Percentiles rank a stretch among this genome's conserved stretches.
phyloP scores from a whole-genome alignment of 352 stramenopile genomes.

The Blastocystis sp. region DNA sequence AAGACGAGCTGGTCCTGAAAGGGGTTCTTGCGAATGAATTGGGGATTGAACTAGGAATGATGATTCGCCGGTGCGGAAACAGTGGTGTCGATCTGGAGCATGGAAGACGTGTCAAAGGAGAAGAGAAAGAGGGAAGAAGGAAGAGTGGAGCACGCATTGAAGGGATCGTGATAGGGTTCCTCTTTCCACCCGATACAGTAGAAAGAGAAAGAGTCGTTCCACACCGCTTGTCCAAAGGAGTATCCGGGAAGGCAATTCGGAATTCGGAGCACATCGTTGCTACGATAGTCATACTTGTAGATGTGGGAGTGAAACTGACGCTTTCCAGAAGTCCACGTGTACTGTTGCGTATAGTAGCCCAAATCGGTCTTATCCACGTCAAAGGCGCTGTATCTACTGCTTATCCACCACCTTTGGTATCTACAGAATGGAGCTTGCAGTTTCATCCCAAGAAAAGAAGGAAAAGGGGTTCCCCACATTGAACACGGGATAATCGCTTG shows the following conservation, averaged over 20 bases:
- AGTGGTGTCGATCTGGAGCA: background rate
- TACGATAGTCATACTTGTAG: background rate
- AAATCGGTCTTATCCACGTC: background rate
- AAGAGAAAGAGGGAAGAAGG: constrained; percentile 4
- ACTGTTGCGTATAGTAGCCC: background rate
- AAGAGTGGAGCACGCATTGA: constrained; percentile 19
- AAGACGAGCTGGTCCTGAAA: constrained; percentile 6
- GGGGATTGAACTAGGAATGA: constrained; percentile 25
- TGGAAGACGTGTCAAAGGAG: background rate
- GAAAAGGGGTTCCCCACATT: background rate
- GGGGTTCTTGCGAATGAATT: constrained; percentile 17
- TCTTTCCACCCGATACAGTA: constrained; percentile 21
- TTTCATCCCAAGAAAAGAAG: background rate
- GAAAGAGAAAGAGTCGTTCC: background rate
- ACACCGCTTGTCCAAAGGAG: background rate
- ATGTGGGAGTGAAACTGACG: background rate
- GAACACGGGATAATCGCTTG: background rate
- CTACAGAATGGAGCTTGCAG: background rate
- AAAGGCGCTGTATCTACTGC: background rate
- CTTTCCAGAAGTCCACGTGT: background rate
- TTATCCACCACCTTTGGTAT: background rate
- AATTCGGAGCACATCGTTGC: background rate
- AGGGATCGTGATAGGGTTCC: constrained; percentile 9
- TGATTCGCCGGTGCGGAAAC: background rate
- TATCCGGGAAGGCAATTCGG: background rate